Evolutionary conservation across 2,329 filamentous ascomycete genomes (phyloP), one percentile per base, ranked within the genome.

Genomic region (Claviceps monticola): DNA sequence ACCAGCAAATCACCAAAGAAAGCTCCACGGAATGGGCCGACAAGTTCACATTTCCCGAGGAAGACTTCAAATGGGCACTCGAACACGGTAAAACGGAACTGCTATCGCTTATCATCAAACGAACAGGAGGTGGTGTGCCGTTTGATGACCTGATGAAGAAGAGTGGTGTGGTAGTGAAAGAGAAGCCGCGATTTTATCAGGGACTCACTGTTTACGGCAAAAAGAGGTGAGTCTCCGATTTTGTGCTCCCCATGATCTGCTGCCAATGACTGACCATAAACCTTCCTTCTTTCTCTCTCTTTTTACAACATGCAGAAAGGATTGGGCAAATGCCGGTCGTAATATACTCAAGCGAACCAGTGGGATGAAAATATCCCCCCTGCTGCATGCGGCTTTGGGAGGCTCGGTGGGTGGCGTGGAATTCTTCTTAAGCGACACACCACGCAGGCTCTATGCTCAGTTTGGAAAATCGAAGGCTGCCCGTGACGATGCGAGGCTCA

Each of bases 391-490:
- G 45, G 81, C 78, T 13, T 59, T 68, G 8, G 58, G 59, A 2
- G 79, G 80, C 3, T 83, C 72, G 19, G 62, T 91, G n/a, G 77
- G 83, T 41, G 75, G 76, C 17, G 78, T 88, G 0, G 82, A 93
- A 60, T 94, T 86, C 79, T 87, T 91, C 63, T 66, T 88, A 51
- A 82, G 84, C 53, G 84, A 87, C 55, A 76, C 79, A 1, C 86
- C 88, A 0, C 67, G 79, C 57, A 74, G 80, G 29, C 72, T 78
- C 51, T 93, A 93, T 60, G 66, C 74, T 26, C 79, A 87, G 46
- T 93, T 89, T 61, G 74, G 71, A 41, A 70, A 71, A 55, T 76
- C 81, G 0, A 76, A 80, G 56, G 64, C 70, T 1, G 76, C 85
- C 51, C 72, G 72, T 54, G 71, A 80, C 23, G 82, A 91, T 55